Base-by-base conservation (phyloP, 2,329 filamentous ascomycete species). In the Calonectria montana region DNA sequence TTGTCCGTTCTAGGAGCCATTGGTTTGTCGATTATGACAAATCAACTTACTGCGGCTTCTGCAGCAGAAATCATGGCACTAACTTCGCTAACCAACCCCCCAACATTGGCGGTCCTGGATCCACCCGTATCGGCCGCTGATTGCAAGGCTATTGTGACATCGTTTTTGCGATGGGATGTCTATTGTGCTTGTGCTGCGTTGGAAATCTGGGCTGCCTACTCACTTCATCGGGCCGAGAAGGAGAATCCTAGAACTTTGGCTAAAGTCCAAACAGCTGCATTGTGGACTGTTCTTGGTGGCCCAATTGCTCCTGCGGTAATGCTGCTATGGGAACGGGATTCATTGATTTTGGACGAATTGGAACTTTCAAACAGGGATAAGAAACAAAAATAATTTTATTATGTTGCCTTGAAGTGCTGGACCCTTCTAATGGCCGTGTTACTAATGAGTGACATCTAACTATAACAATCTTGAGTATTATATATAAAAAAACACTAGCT, bases 161-260 rank as follows among this genome's bases (percentile, higher is more conserved):
- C 74, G 0, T 77, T 77, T 47, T 48, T 77, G 39, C 63, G 75
- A 23, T 77, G 75, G 75, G 75, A 77, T 15, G 72, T 77, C 4
- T 77, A 77, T 12, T 77, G 75, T 3, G 71, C 75, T 2, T 77
- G 74, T 8, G 55, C 70, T 21, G 62, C 75, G 0, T 73, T 77
- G 67, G 47, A 68, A 1, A 47, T 76, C 2, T 77, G 75, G 75
- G 57, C 75, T 2, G 39, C 35, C 21, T 77, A 76, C 15, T 72
- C 76, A 4, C 53, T 77, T 2, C 45, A 25, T 9, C 9, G 55
- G 1, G 61, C 43, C 1, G 64, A 72, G 13, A 57, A 18, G n/a
- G 13, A 29, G 21, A 43, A 64, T 0, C 39, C 66, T 1, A 72
- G 61, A 0, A 2, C 41, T 0, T 18, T 45, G 15, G 23, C 15